Conservation (phyloP, 2,329 filamentous ascomycete genomes). For the Fusarium armeniacum region DNA sequence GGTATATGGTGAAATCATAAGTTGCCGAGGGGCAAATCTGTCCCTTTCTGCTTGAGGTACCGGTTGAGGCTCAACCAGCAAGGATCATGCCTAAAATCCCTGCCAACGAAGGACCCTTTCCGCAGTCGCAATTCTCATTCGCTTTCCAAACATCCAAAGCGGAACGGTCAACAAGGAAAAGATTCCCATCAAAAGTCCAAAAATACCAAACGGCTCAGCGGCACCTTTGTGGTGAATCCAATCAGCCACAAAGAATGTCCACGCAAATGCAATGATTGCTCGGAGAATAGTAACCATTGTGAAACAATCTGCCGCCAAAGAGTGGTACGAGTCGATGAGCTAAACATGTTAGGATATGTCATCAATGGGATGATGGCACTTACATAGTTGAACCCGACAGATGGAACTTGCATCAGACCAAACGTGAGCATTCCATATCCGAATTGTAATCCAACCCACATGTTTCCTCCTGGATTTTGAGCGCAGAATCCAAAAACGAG, state of each 20-base stretch:
- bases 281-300: slow-evolving; percentile 65
- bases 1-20: no score
- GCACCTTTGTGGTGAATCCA: slow-evolving; percentile 62
- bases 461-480: slow-evolving; percentile 48
- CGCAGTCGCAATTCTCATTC: slow-evolving; percentile 55
- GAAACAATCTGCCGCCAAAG: slow-evolving; percentile 65
- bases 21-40: background rate
- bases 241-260: slow-evolving; percentile 66
- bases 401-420: slow-evolving; percentile 57
- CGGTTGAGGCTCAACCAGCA: slow-evolving; percentile 2
- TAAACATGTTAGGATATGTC: slow-evolving; percentile 30
- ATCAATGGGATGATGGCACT: slow-evolving; percentile 15
- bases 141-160: slow-evolving; percentile 55
- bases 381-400: slow-evolving; percentile 58
- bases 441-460: slow-evolving; percentile 55
- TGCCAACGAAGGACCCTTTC: slow-evolving; percentile 26
- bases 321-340: slow-evolving; percentile 65
- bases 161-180: slow-evolving; percentile 59
- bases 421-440: slow-evolving; percentile 57
- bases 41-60: background rate
- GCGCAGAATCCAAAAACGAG: slow-evolving; percentile 57
- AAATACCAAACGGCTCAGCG: slow-evolving; percentile 64
- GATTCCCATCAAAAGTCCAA: slow-evolving; percentile 29
- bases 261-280: slow-evolving; percentile 65
- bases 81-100: slow-evolving; percentile 9